These are phyloP conservation scores for Salix purpurea DNA, from an alignment of 345 rosid genomes.

Conservation along the genomic window DNA sequence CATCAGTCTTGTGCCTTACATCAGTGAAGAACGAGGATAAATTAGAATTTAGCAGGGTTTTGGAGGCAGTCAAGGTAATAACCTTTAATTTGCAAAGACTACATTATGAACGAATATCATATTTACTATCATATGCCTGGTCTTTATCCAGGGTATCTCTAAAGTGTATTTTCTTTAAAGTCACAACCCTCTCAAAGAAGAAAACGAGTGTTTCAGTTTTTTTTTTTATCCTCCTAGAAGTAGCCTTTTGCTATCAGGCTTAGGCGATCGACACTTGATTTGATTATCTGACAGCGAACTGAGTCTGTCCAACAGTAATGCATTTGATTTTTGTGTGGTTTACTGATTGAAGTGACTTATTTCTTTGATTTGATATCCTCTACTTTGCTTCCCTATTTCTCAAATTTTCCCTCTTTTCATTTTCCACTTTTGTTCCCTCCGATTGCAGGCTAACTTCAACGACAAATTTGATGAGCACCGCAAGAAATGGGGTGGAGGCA, in stretches of 20 bases:
- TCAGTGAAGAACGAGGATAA: conserved; percentile 71
- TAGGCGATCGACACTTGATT: not conserved
- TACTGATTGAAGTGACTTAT: not conserved
- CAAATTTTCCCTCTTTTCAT: not conserved
- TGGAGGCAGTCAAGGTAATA: conserved; percentile 71
- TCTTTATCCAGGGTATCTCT: not conserved
- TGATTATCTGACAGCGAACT: not conserved
- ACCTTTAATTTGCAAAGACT: too few species aligned
- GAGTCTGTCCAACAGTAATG: not conserved
- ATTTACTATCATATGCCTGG: not conserved
- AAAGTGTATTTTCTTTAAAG: not conserved
- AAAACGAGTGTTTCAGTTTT: not conserved
- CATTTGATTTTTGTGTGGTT: not conserved
- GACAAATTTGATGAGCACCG: conserved; percentile 64
- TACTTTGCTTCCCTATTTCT: not conserved
- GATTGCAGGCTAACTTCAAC: conserved; percentile 55
- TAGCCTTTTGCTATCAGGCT: not conserved
- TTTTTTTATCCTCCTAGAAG: not conserved
- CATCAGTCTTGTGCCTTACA: conserved; percentile 62
- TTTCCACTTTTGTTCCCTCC: not conserved
- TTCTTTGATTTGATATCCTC: not conserved
- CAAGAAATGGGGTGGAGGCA: conserved; percentile 78
- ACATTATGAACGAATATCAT: too few species aligned
- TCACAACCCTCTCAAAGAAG: not conserved
- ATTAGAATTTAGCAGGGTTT: conserved; percentile 63